Evolutionary conservation across 768 basidiomycete genomes (phyloP).

Genomic region (Lactifluus hygrophoroides): DNA sequence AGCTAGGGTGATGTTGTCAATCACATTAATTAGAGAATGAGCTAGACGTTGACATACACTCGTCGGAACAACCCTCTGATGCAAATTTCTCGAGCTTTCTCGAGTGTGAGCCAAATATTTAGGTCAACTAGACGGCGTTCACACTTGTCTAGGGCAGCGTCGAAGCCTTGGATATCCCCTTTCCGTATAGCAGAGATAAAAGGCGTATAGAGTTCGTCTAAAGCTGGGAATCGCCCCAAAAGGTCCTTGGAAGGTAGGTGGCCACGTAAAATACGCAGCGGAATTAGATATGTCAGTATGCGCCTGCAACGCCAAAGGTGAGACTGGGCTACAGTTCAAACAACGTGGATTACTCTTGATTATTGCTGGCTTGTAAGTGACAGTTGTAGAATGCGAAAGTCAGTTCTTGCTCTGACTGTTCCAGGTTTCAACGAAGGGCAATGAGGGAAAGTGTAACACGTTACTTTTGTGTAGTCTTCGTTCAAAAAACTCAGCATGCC

Average conservation of each 20-base stretch:
- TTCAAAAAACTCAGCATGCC: conserved; percentile 92
- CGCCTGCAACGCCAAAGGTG: conserved; percentile 43
- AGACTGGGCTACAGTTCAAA: not conserved
- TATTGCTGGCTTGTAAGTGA: conserved; percentile 54
- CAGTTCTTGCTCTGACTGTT: conserved; percentile 79
- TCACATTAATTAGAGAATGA: not conserved
- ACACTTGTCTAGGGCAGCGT: conserved; percentile 59
- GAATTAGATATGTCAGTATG: conserved; percentile 85
- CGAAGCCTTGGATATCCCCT: conserved; percentile 77
- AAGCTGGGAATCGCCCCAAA: conserved; percentile 60
- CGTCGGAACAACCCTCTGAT: conserved; percentile 72
- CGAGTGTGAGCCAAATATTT: conserved; percentile 79
- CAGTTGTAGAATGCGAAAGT: conserved; percentile 83
- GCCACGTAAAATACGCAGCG: conserved; percentile 80
- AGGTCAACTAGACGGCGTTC: conserved; percentile 76
- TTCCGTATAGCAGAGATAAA: conserved; percentile 71
- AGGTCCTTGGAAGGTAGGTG: conserved; percentile 72
- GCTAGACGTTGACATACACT: conserved; percentile 42
- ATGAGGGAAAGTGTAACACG: conserved; percentile 31
- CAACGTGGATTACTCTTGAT: conserved; percentile 73
- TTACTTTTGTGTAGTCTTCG: conserved; percentile 89
- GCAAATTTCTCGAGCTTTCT: conserved; percentile 82
- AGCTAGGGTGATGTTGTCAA: conserved; percentile 37
- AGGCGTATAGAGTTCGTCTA: conserved; percentile 66
- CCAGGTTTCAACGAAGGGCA: not conserved